Base-by-base conservation (phyloP, 108 stramenopile species). In the Skeletonema menzelii region DNA sequence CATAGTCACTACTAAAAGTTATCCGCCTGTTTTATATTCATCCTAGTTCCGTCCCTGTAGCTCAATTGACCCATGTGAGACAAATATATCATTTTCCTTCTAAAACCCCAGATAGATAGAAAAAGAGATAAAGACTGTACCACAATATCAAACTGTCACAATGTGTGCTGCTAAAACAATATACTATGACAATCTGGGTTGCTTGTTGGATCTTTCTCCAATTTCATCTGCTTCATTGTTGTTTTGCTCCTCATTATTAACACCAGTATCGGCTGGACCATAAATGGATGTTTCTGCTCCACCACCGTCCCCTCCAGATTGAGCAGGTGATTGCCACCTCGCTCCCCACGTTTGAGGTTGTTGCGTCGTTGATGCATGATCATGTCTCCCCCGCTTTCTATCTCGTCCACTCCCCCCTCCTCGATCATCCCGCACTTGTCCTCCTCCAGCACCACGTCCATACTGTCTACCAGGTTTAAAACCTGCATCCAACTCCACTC, bases 401-500 rank as follows among this genome's bases (percentile, higher is more conserved):
- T 75, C 73, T 30, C 75, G 65, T 27, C 72, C 80, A 38, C 70
- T 70, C 38, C 69, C 80, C 32, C 70, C 76, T 27, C 92, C 86
- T 32, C 87, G 76, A 76, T 97, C 97, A 75, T 97, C 92, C 11
- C 96, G 87, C 32, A 98, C 94, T 76, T 99, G 98, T 35, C 98
- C 98, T 26, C 98, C 98, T 38, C 83, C 86, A 26, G 66, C 67
- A 19, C 98, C 98, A 42, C 98, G 92, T 56, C 98, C 97, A 71
- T 84, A 98, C 73, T 97, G 93, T 31, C 98, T 87, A n/a, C 97
- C 96, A 27, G 79, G 86, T 57, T 93, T 86, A 72, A 96, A 98
- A 19, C 98, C 98, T 35, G 95, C 92, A 85, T 99, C 98, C 61
- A 97, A 79, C 58, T 98, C 97, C 32, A 97, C 96, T 6, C 96